A percentile compares a stretch with the other conserved stretches of the same genome.
Evolutionary conservation across 768 basidiomycete species (phyloP).

Genomic region (Pulveroboletus sp.): DNA sequence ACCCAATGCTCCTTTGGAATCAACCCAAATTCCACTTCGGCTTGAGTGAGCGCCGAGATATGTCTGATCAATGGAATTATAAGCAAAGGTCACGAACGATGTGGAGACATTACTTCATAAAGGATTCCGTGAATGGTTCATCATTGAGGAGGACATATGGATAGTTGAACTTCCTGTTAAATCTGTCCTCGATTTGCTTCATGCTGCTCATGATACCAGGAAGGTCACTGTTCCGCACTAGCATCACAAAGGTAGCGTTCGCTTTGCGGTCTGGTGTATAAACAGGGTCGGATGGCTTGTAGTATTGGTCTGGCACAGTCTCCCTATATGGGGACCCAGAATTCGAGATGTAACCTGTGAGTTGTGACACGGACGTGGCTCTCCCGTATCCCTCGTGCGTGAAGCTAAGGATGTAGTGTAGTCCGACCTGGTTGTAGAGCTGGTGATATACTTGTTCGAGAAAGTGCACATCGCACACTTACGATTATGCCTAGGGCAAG

Average conservation of each 20-base stretch:
- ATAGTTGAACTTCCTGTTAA: slow-evolving; percentile 76
- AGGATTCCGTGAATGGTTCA: slow-evolving; percentile 67
- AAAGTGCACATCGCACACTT: slow-evolving; percentile 17
- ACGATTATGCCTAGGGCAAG: slow-evolving; percentile 47
- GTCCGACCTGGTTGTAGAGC: slow-evolving; percentile 28
- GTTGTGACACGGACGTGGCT: slow-evolving; percentile 36
- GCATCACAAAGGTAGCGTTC: slow-evolving; percentile 79
- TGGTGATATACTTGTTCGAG: slow-evolving; percentile 7
- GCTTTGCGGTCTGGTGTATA: slow-evolving; percentile 54
- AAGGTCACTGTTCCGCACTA: slow-evolving; percentile 67
- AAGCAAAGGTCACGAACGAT: not conserved
- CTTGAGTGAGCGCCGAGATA: slow-evolving; percentile 28
- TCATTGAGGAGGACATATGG: slow-evolving; percentile 92
- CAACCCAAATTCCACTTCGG: slow-evolving; percentile 49
- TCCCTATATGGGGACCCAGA: slow-evolving; percentile 48
- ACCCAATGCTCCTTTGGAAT: slow-evolving; percentile 71
- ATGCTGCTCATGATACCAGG: slow-evolving; percentile 60
- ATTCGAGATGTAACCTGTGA: slow-evolving; percentile 25
- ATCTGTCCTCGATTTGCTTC: slow-evolving; percentile 78
- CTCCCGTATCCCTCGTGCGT: slow-evolving; percentile 41
- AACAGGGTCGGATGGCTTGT: slow-evolving; percentile 36
- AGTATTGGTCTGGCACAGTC: slow-evolving; percentile 60
- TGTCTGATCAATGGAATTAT: slow-evolving; percentile 24
- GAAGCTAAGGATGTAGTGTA: slow-evolving; percentile 41
- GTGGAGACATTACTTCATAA: slow-evolving; percentile 50